Evolutionary conservation across 2,329 filamentous ascomycete species (phyloP), one percentile per base, ranked within the genome.

Genomic region (Fusarium humuli): DNA sequence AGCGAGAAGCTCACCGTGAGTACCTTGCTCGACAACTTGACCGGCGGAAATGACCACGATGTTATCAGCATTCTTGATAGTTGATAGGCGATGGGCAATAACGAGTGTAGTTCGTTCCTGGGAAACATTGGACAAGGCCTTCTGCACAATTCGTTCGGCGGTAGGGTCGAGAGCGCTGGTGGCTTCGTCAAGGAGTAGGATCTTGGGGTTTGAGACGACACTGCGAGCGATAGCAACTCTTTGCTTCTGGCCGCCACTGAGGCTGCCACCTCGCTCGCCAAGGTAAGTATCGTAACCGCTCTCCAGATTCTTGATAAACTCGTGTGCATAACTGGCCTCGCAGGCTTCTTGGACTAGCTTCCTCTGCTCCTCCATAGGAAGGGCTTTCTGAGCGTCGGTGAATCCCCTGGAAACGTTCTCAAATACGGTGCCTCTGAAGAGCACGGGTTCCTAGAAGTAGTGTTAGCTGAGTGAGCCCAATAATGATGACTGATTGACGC

Each of bases 141-240:
- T 76, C 65, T 88, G 87, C 0, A 89, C 87, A 18, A 85, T 79
- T 5, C 79, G 74, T 37, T 83, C 81, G 3, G 81, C 77, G 6
- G 81, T 76, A 1, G 79, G 75, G 50, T 82, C 79, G 20, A 82
- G 73, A 2, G 88, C 87, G 42, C 85, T 88, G 0, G 89, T 91
- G 0, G 89, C 89, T 77, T 91, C 90, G 65, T 92, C 90, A 1
- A 91, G 79, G 10, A 91, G 84, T 1, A 91, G 79, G 34, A 91
- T 87, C 1, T 81, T 80, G 0, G 90, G 89, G 37, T 88, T 79
- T 11, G 87, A 86, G 41, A 91, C 81, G 48, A 91, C 88, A 42
- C 86, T 87, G 20, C 89, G 83, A 3, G 90, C 89, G 62, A 91
- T 91, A 0, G 88, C 86, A 20, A 91, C 81, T 9, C 90, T 83